A percentile compares a stretch with the other conserved stretches of the same genome.
These are phyloP conservation scores for Carallia pectinifolia DNA, from an alignment of 345 rosid genomes.

Conservation along the genomic window DNA sequence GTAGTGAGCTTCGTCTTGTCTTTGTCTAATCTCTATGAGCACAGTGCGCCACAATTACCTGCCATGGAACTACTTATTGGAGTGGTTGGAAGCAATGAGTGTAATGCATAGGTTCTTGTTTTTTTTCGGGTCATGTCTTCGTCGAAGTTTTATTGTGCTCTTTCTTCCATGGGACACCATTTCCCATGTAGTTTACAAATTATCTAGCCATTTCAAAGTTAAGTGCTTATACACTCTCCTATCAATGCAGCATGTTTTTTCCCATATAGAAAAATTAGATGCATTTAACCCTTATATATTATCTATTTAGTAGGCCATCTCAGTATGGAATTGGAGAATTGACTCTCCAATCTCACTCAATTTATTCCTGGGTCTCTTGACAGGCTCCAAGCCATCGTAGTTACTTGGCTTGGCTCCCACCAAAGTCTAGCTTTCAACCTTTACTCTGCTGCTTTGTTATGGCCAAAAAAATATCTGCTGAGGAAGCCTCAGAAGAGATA, in stretches of 20 bases:
- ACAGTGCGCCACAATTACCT: background rate
- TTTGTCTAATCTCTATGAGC: background rate
- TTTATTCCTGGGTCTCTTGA: background rate
- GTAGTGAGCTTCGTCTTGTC: no score
- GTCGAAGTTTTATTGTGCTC: no score
- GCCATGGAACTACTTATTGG: background rate
- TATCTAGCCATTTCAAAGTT: no score
- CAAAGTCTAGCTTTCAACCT: background rate
- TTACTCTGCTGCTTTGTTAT: background rate
- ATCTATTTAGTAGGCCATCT: background rate
- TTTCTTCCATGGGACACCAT: no score
- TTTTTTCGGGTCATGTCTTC: no score
- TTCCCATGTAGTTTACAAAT: no score
- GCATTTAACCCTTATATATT: no score
- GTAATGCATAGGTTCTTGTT: no score
- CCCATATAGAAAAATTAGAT: no score
- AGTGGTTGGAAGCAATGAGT: no score
- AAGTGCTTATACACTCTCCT: no score
- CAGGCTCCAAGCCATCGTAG: background rate
- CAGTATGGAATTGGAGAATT: background rate
- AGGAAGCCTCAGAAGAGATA: conserved; percentile 8
- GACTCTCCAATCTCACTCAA: background rate
- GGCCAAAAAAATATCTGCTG: conserved; percentile 9
- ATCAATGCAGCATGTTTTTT: no score
- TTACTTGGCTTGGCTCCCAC: background rate